Percentiles rank a stretch among this genome's conserved stretches.
phyloP scores from a whole-genome alignment of 345 rosid species.

The Raphanus sativus region DNA sequence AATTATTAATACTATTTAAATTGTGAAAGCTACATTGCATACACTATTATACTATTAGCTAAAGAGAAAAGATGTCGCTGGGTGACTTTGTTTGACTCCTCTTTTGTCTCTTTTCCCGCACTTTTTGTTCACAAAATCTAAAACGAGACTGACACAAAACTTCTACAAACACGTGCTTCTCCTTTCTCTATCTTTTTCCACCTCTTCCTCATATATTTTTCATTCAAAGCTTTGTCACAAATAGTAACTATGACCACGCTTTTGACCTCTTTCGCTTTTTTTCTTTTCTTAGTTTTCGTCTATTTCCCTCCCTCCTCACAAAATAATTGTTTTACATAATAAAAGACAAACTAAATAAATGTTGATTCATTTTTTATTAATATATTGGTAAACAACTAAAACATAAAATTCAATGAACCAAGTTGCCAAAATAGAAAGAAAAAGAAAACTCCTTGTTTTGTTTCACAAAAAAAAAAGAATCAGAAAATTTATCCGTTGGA shows the following conservation, averaged over 20 bases:
- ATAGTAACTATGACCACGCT: constrained; percentile 24
- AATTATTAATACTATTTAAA: not conserved
- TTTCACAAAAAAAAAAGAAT: constrained; percentile 5
- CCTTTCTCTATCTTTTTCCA: not conserved
- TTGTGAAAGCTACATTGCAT: not conserved
- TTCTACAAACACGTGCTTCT: constrained; percentile 31
- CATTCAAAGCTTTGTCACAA: constrained; percentile 29
- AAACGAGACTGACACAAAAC: constrained; percentile 34
- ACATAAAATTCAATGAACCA: not conserved
- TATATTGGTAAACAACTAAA: not conserved
- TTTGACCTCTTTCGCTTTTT: not conserved
- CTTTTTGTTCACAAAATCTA: constrained; percentile 23
- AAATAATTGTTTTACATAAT: not conserved
- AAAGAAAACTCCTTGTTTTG: constrained; percentile 10
- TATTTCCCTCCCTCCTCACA: not conserved
- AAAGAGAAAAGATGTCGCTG: constrained; percentile 4
- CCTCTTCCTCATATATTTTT: constrained; percentile 15
- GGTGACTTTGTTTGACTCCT: constrained; percentile 44
- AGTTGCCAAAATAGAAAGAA: constrained; percentile 23
- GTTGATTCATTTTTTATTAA: not conserved
- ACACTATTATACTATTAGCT: constrained; percentile 18
- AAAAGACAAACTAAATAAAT: constrained; percentile 4
- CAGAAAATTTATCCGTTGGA: constrained; percentile 14
- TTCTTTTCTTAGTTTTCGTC: not conserved
- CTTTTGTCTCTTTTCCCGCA: constrained; percentile 37